Conservation (phyloP, 768 basidiomycete genomes). For the Boletus huronensis region DNA sequence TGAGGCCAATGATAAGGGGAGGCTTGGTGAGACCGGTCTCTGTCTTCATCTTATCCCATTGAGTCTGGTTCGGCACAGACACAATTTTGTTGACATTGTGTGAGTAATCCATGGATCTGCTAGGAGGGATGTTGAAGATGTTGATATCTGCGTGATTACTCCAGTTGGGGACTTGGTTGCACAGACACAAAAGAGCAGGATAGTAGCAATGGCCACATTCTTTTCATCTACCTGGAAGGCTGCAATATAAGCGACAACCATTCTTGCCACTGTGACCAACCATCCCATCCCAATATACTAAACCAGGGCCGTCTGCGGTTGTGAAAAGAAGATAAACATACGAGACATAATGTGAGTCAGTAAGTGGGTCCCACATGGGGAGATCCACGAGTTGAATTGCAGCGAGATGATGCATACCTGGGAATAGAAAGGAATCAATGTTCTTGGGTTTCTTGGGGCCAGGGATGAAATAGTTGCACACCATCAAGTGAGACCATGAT, state of each 20-base stretch:
- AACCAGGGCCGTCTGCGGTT: neutral
- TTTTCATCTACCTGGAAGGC: neutral
- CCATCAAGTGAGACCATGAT: slow-evolving; percentile 28
- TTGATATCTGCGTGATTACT: neutral
- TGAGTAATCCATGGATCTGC: neutral
- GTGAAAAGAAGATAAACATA: neutral
- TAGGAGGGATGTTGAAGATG: neutral
- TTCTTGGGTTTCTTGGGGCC: neutral
- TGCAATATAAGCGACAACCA: neutral
- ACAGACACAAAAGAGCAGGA: neutral
- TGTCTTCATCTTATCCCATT: neutral
- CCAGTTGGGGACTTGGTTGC: neutral
- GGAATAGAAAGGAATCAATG: neutral
- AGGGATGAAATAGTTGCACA: slow-evolving; percentile 32
- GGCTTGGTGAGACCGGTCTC: neutral
- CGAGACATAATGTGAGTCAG: neutral
- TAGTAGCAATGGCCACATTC: neutral
- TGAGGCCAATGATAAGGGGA: neutral
- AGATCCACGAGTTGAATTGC: neutral
- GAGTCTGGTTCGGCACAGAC: neutral
- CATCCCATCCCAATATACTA: neutral
- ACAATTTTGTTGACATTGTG: neutral
- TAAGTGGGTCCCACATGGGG: neutral
- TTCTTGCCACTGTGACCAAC: neutral
- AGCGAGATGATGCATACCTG: neutral